Conservation (phyloP, 2,329 filamentous ascomycete genomes). For the Hortaea sp. region DNA sequence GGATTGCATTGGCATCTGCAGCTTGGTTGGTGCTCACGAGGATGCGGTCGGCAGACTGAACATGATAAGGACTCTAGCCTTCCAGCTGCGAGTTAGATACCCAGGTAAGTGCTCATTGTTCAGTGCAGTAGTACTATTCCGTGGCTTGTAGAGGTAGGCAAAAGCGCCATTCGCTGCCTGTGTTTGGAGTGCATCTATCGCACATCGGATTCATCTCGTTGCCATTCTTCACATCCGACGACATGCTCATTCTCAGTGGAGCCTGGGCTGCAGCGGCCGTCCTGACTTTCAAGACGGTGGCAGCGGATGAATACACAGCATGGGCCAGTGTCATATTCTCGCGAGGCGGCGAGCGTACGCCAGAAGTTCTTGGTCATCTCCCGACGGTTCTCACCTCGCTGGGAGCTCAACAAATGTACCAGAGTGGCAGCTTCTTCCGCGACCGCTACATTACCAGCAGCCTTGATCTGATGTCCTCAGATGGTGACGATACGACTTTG, state of each 20-base stretch:
- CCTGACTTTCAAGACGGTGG: slow-evolving; percentile 9
- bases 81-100: no score
- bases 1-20: slow-evolving; percentile 9
- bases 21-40: slow-evolving; percentile 10
- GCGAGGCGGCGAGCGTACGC: slow-evolving; percentile 46
- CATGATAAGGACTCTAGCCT: no score
- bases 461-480: slow-evolving; percentile 6
- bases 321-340: slow-evolving; percentile 45
- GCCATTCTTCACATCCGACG: not conserved
- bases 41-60: slow-evolving; percentile 2
- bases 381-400: slow-evolving; percentile 39
- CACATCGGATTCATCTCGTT: no score
- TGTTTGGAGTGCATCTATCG: no score
- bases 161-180: no score
- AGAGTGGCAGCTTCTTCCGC: slow-evolving; percentile 42
- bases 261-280: slow-evolving; percentile 10
- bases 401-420: slow-evolving; percentile 45
- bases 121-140: no score
- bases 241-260: slow-evolving; percentile 12
- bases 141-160: no score
- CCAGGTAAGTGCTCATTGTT: no score
- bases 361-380: slow-evolving; percentile 27
- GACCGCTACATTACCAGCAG: slow-evolving; percentile 39
- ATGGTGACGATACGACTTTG: slow-evolving; percentile 28
- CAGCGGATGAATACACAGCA: slow-evolving; percentile 24